Percentiles rank a stretch among this genome's conserved stretches.
Evolutionary conservation across 2,329 filamentous ascomycete species (phyloP).

Genomic region (Tolypocladium cylindrosporum): DNA sequence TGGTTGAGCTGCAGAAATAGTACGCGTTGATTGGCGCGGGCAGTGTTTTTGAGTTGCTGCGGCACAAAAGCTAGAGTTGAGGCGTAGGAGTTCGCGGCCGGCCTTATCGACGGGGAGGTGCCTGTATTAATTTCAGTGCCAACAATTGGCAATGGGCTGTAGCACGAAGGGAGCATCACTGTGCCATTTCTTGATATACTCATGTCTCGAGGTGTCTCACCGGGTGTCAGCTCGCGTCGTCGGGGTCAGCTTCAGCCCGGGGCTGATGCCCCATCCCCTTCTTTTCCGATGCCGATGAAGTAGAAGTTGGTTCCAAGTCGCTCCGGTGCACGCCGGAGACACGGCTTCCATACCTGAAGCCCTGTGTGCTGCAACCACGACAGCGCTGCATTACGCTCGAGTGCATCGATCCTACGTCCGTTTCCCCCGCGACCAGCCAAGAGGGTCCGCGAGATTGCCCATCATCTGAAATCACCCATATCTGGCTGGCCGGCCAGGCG

Average conservation of each 20-base stretch:
- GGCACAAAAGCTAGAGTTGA: not conserved
- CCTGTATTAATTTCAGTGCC: not conserved
- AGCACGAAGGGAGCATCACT: not conserved
- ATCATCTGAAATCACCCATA: constrained; percentile 4
- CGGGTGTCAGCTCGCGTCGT: not conserved
- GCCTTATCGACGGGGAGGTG: not conserved
- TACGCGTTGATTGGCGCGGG: not conserved
- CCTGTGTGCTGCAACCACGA: too few relatives aligned
- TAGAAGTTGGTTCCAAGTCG: too few relatives aligned
- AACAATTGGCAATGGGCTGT: not conserved
- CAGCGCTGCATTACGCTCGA: too few relatives aligned
- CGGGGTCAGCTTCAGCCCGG: not conserved
- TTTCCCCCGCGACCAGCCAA: not conserved
- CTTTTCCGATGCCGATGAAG: too few relatives aligned
- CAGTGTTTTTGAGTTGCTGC: not conserved
- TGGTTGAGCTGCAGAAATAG: not conserved
- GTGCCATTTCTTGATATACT: not conserved
- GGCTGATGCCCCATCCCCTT: not conserved
- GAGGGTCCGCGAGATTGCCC: not conserved
- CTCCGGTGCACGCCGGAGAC: too few relatives aligned
- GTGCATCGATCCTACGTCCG: not conserved
- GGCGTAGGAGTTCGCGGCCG: not conserved
- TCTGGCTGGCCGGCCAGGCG: constrained; percentile 1
- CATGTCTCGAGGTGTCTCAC: not conserved
- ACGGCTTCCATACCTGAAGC: too few relatives aligned